phyloP scores from a whole-genome alignment of 164 flowering plant genomes.

The Tetrastigma voinierianum region DNA sequence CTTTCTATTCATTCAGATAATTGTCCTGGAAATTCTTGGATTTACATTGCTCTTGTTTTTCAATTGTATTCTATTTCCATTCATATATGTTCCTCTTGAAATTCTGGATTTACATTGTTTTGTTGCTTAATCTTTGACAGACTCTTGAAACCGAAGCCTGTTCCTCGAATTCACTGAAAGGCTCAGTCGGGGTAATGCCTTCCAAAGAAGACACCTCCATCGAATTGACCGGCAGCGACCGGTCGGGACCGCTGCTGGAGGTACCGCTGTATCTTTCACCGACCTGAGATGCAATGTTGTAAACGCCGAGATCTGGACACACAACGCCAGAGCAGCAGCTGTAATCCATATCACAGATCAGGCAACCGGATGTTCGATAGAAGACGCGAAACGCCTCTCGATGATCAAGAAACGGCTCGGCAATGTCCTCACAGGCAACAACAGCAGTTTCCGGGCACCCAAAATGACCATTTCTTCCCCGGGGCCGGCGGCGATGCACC shows the following conservation, averaged over 20 bases:
- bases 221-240: conserved; percentile 78
- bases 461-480: conserved; percentile 57
- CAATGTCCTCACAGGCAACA: conserved; percentile 69
- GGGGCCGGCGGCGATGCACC: conserved; percentile 44
- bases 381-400: conserved; percentile 56
- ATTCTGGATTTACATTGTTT: too few relatives aligned
- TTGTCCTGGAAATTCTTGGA: too few relatives aligned
- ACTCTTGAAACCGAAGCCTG: conserved; percentile 45
- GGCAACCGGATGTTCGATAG: conserved; percentile 59
- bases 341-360: conserved; percentile 74
- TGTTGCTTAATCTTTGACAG: conserved; percentile 22
- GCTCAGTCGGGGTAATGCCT: conserved; percentile 53
- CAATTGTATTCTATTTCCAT: too few relatives aligned
- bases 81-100: too few relatives aligned
- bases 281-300: conserved; percentile 82
- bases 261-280: conserved; percentile 82
- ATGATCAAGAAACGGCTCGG: conserved; percentile 61
- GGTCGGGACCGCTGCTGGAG: conserved; percentile 86
- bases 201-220: conserved; percentile 53
- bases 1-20: too few relatives aligned
- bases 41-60: too few relatives aligned
- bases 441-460: conserved; percentile 55
- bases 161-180: conserved; percentile 32
- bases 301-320: conserved; percentile 93
- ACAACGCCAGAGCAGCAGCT: conserved; percentile 85